Conservation (phyloP, 768 basidiomycete genomes). For the Psilocybe cyanescens region DNA sequence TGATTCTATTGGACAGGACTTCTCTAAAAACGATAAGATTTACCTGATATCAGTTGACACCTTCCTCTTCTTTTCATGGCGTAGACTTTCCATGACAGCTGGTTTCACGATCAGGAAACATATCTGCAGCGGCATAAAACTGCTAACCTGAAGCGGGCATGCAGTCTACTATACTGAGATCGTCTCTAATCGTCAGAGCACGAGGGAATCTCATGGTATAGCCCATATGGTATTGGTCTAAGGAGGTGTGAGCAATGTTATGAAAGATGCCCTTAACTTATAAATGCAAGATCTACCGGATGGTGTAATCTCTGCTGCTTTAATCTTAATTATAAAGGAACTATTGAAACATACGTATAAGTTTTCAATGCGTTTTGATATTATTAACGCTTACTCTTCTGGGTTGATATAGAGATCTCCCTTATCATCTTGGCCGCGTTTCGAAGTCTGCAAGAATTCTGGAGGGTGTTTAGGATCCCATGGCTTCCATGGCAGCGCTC, state of each 20-base stretch:
- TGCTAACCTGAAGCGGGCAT: constrained; percentile 65
- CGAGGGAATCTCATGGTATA: constrained; percentile 96
- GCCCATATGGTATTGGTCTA: constrained; percentile 83
- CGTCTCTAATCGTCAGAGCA: constrained; percentile 78
- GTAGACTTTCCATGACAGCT: constrained; percentile 66
- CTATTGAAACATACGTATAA: constrained; percentile 41
- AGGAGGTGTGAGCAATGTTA: neutral
- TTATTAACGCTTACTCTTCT: constrained; percentile 62
- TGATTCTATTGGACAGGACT: neutral
- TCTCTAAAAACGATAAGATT: neutral
- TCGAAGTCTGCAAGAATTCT: constrained; percentile 64
- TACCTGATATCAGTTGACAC: constrained; percentile 65
- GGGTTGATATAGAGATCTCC: constrained; percentile 93
- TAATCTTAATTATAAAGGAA: constrained; percentile 92
- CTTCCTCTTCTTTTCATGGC: constrained; percentile 73
- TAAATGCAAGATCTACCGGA: constrained; percentile 52
- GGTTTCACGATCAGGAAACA: neutral
- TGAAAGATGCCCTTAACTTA: too few relatives aligned
- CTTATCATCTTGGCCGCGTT: constrained; percentile 71
- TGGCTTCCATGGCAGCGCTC: constrained; percentile 78
- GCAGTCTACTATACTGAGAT: constrained; percentile 73
- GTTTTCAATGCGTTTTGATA: neutral
- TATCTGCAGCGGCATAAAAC: neutral
- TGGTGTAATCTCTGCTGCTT: constrained; percentile 87
- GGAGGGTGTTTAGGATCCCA: constrained; percentile 81